These are phyloP conservation scores for Drechmeria coniospora DNA, from an alignment of 2,329 filamentous ascomycete species.

Conservation along the genomic window DNA sequence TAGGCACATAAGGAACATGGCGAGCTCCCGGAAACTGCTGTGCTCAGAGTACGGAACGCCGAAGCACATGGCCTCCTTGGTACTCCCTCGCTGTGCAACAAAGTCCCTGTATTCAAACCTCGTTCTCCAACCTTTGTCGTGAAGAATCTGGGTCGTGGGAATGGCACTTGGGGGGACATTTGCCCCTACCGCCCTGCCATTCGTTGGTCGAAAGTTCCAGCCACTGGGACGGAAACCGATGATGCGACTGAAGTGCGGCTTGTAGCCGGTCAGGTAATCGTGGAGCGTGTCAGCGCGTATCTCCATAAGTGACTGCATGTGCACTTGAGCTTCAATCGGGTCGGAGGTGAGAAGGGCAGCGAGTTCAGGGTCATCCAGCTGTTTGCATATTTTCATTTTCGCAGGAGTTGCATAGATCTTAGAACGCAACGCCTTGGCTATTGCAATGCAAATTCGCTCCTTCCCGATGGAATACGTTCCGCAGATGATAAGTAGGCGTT, in stretches of 20 bases:
- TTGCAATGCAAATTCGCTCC: conserved; percentile 85
- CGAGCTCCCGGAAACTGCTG: conserved; percentile 84
- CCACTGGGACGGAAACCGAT: conserved; percentile 87
- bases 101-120: conserved; percentile 59
- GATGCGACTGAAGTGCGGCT: conserved; percentile 68
- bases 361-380: conserved; percentile 75
- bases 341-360: conserved; percentile 61
- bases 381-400: conserved; percentile 73
- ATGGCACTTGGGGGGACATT: conserved; percentile 33
- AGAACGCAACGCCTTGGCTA: conserved; percentile 68
- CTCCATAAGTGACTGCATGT: conserved; percentile 95
- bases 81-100: conserved; percentile 68
- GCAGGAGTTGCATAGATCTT: conserved; percentile 78
- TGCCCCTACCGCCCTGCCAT: conserved; percentile 36
- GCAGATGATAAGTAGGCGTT: conserved; percentile 76
- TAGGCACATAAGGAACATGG: conserved; percentile 80
- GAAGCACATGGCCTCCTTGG: conserved; percentile 69
- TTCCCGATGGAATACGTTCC: conserved; percentile 98
- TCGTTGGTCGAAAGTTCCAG: conserved; percentile 75
- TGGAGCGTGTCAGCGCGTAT: conserved; percentile 81
- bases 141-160: conserved; percentile 34
- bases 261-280: conserved; percentile 71
- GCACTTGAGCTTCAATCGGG: conserved; percentile 77
- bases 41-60: conserved; percentile 95
- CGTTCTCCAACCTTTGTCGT: conserved; percentile 56